Conservation (phyloP, 2,329 filamentous ascomycete species). For the Colletotrichum tabaci region DNA sequence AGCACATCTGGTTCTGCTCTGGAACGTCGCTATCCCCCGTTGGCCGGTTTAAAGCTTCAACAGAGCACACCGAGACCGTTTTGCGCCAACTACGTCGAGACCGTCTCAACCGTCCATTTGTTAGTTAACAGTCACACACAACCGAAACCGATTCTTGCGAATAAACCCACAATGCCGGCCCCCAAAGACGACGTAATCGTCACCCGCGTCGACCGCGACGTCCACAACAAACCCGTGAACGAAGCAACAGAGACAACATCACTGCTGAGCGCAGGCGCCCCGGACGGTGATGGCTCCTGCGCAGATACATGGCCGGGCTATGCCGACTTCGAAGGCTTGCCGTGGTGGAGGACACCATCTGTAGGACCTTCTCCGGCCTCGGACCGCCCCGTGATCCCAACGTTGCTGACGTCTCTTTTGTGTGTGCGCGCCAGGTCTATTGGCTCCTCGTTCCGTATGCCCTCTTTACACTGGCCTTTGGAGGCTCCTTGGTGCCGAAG, state of each 20-base stretch:
- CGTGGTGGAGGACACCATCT: conserved; percentile 76
- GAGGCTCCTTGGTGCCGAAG: conserved; percentile 87
- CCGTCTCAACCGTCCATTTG: no score
- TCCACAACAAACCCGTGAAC: conserved; percentile 24
- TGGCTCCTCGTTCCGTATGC: conserved; percentile 89
- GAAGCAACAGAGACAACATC: conserved; percentile 54
- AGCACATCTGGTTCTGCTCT: neutral
- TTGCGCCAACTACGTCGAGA: conserved; percentile 9
- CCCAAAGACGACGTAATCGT: conserved; percentile 39
- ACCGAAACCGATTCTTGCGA: neutral
- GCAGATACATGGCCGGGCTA: conserved; percentile 62
- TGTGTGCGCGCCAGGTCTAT: conserved; percentile 70
- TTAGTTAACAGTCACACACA: no score
- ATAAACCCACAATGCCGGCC: conserved; percentile 24
- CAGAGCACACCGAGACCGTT: neutral
- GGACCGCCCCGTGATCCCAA: neutral
- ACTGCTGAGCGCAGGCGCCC: conserved; percentile 54
- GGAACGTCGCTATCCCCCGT: neutral
- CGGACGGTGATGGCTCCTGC: conserved; percentile 38
- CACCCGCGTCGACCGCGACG: conserved; percentile 34
- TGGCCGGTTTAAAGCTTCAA: neutral
- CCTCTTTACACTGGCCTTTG: conserved; percentile 88
- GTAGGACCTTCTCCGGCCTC: conserved; percentile 56
- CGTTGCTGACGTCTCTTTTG: conserved; percentile 25
- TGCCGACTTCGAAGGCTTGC: conserved; percentile 72